Evolutionary conservation across 208 protist genomes (phyloP).

Genomic region (Leishmania major): DNA sequence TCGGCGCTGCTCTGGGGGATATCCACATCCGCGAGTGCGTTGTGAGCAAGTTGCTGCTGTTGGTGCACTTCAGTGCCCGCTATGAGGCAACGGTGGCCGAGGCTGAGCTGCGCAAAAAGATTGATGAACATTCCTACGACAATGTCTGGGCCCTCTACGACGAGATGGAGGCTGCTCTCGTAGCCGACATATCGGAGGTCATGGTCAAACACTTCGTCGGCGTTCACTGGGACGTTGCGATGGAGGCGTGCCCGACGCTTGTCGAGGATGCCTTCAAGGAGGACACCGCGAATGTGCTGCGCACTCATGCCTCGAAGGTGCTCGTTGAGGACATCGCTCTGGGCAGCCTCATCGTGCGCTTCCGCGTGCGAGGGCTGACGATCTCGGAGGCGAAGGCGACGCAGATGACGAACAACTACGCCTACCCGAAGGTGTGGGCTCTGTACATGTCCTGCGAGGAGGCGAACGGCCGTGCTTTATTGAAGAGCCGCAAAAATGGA

Average conservation of each 20-base stretch:
- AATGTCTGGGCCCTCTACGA: constrained; percentile 37
- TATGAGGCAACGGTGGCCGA: constrained; percentile 1
- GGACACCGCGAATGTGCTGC: constrained; percentile 45
- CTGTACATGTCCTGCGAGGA: constrained; percentile 45
- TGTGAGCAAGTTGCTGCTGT: constrained; percentile 19
- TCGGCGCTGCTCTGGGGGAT: constrained; percentile 25
- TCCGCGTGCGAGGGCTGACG: constrained; percentile 31
- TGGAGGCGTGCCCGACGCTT: constrained; percentile 23
- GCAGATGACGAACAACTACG: constrained; percentile 38
- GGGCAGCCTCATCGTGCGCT: constrained; percentile 48
- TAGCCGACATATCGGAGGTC: neutral
- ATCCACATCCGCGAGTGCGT: constrained; percentile 33
- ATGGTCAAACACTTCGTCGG: constrained; percentile 52
- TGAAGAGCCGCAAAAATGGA: neutral
- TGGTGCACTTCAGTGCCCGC: constrained; percentile 22
- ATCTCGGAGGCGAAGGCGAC: constrained; percentile 25
- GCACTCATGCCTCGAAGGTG: constrained; percentile 26
- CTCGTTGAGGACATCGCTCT: constrained; percentile 32
- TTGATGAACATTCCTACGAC: constrained; percentile 33
- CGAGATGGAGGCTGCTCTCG: constrained; percentile 19
- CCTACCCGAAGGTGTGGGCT: constrained; percentile 53
- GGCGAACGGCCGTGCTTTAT: neutral
- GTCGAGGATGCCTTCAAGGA: constrained; percentile 38
- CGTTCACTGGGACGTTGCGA: constrained; percentile 43
- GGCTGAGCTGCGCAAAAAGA: constrained; percentile 6